Conservation (phyloP, 306 rosid species). For the Cucumis cinereus region DNA sequence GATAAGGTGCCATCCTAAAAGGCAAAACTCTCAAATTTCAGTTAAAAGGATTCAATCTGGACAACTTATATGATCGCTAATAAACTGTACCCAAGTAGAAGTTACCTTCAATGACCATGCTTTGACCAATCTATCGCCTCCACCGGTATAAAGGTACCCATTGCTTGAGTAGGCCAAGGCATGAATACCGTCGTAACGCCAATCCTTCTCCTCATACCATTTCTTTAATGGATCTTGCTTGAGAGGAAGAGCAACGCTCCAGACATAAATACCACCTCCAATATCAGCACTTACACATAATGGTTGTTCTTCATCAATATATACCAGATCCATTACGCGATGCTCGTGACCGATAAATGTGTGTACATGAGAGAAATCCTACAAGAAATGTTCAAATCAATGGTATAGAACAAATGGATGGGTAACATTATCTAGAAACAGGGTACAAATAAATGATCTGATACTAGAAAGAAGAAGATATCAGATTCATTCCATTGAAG, state of each 20-base stretch:
- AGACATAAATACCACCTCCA: conserved; percentile 70
- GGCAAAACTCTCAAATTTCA: neutral
- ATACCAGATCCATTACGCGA: conserved; percentile 63
- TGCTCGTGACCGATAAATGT: conserved; percentile 83
- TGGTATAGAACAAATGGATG: conserved; percentile 12
- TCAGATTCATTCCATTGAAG: neutral
- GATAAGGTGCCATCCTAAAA: conserved; percentile 54
- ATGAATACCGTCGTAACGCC: conserved; percentile 95
- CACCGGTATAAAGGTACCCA: conserved; percentile 56
- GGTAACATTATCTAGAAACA: neutral
- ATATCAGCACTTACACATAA: conserved; percentile 79
- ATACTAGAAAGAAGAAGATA: neutral
- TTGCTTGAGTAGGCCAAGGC: conserved; percentile 43
- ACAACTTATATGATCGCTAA: neutral
- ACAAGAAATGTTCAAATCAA: conserved; percentile 17
- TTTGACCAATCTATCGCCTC: conserved; percentile 84
- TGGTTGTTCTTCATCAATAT: conserved; percentile 55
- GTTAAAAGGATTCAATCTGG: neutral
- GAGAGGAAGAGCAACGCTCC: conserved; percentile 48
- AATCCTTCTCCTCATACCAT: conserved; percentile 77
- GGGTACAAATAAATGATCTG: neutral
- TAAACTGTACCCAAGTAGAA: neutral
- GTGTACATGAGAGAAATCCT: conserved; percentile 75
- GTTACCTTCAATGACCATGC: conserved; percentile 70
- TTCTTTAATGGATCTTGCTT: conserved; percentile 53